These are phyloP conservation scores for Aspergillus homomorphus DNA, from an alignment of 495 filamentous ascomycete species.

Conservation along the genomic window DNA sequence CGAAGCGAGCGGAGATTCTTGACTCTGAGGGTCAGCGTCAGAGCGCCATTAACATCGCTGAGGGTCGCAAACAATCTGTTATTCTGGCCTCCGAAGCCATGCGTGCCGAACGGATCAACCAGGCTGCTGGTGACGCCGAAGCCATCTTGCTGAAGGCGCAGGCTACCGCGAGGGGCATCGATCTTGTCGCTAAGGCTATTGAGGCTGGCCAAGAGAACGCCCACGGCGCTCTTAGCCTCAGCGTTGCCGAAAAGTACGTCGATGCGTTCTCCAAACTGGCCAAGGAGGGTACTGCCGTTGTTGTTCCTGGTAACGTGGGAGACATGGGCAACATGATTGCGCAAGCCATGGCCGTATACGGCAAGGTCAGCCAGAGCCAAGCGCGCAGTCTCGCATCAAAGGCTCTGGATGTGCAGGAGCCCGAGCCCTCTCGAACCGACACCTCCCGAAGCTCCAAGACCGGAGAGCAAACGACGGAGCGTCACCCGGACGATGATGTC, in stretches of 20 bases:
- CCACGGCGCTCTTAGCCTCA: constrained; percentile 77
- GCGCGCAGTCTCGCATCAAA: constrained; percentile 61
- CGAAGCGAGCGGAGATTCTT: constrained; percentile 94
- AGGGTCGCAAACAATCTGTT: constrained; percentile 91
- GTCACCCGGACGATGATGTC: constrained; percentile 34
- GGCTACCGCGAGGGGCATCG: constrained; percentile 85
- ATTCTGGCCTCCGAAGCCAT: constrained; percentile 95
- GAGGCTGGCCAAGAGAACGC: constrained; percentile 66
- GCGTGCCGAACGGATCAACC: constrained; percentile 86
- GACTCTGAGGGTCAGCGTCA: constrained; percentile 95
- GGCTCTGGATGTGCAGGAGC: constrained; percentile 32
- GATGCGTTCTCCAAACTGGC: constrained; percentile 90
- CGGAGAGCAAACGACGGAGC: constrained; percentile 19
- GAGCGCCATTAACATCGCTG: constrained; percentile 96
- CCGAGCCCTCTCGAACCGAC: constrained; percentile 2
- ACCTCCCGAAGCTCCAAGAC: neutral
- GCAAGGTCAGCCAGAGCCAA: constrained; percentile 87
- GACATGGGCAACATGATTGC: constrained; percentile 97
- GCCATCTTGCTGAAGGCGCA: constrained; percentile 82
- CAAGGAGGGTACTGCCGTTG: constrained; percentile 88
- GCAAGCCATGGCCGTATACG: constrained; percentile 91
- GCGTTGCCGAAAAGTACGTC: constrained; percentile 95
- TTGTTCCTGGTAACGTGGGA: constrained; percentile 96
- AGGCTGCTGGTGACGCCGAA: constrained; percentile 85
- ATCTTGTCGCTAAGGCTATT: constrained; percentile 75